Conservation (phyloP, 2,329 filamentous ascomycete genomes). For the Fragosphaeria purpurea region DNA sequence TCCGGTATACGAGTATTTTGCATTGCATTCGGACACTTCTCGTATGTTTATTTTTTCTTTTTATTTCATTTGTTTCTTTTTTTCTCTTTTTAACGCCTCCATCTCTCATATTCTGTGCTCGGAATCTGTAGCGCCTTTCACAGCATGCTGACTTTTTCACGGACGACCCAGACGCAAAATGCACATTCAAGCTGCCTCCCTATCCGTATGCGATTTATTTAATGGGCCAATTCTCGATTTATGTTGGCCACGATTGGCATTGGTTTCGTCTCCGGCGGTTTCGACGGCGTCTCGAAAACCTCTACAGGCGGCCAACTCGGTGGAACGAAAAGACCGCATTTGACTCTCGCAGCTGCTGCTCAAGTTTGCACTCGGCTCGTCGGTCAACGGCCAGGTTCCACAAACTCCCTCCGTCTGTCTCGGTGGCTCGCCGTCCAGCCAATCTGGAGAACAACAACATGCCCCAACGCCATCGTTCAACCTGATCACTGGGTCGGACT, state of each 20-base stretch:
- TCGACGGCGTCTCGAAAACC: not conserved
- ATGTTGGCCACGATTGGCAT: constrained; percentile 5
- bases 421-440: too few relatives aligned
- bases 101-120: too few relatives aligned
- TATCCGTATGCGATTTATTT: constrained; percentile 2
- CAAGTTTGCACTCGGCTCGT: not conserved
- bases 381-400: constrained; percentile 2
- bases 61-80: not conserved
- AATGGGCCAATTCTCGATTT: constrained; percentile 1
- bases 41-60: not conserved
- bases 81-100: not conserved
- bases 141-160: not conserved
- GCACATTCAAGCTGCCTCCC: constrained; percentile 5
- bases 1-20: constrained; percentile 5
- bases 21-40: constrained; percentile 4
- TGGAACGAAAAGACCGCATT: constrained; percentile 3
- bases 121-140: not conserved
- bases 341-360: constrained; percentile 6
- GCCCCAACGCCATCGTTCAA: not conserved
- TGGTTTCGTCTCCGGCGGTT: constrained; percentile 3
- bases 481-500: not conserved
- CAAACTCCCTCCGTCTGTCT: not conserved
- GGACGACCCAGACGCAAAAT: constrained; percentile 3
- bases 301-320: constrained; percentile 1
- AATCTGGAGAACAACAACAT: not conserved